Evolutionary conservation across 331 rosid species (phyloP).

Genomic region (Stylosanthes scabra): DNA sequence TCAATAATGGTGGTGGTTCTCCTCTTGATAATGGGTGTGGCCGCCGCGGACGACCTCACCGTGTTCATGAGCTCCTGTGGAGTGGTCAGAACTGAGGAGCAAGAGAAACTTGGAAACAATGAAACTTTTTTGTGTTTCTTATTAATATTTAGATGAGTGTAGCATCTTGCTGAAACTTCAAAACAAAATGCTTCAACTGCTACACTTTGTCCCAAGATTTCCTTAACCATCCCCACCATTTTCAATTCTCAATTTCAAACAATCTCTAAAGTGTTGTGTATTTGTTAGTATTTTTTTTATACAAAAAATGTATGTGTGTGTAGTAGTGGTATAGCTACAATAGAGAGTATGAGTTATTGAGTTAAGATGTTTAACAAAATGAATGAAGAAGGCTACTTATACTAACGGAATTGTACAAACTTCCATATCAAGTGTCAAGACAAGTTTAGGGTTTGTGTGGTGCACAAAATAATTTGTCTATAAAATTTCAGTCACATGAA

Average conservation of each 20-base stretch:
- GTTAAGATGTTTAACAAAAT: not conserved
- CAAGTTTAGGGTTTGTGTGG: not conserved
- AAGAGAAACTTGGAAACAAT: conserved; percentile 18
- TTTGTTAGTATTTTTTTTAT: no score
- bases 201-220: conserved; percentile 52
- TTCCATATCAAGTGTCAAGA: not conserved
- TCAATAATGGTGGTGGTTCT: not conserved
- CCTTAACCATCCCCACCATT: conserved; percentile 54
- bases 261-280: not conserved
- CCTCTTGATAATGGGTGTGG: not conserved
- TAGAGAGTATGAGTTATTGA: not conserved
- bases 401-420: not conserved
- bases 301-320: no score
- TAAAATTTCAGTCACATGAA: not conserved
- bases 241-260: not conserved
- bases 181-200: conserved; percentile 35
- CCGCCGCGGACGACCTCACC: not conserved
- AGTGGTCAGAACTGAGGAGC: not conserved
- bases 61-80: conserved; percentile 4
- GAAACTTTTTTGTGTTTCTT: not conserved
- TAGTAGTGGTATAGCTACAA: not conserved
- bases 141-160: not conserved
- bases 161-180: conserved; percentile 30
- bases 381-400: not conserved
- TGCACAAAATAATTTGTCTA: not conserved